These are phyloP conservation scores for Stachybotrys chlorohalonatus DNA, from an alignment of 2,329 filamentous ascomycete species.

Conservation along the genomic window DNA sequence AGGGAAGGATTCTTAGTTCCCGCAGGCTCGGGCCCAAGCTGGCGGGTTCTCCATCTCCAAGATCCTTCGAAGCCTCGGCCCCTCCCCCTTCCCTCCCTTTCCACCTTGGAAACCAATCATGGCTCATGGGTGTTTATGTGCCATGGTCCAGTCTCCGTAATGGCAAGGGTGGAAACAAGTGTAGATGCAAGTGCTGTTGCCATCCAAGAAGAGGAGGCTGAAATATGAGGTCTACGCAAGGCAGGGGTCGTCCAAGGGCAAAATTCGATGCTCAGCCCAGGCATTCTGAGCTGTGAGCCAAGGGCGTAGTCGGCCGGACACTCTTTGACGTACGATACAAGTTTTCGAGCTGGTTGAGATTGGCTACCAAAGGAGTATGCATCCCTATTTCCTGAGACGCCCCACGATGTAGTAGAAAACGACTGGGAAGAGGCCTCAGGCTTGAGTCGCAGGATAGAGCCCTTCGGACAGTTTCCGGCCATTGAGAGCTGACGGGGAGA, in stretches of 20 bases:
- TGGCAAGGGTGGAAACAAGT: too few species aligned
- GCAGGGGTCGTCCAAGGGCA: not conserved
- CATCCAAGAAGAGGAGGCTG: not conserved
- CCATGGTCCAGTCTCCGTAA: not conserved
- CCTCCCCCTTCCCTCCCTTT: too few species aligned
- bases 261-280: not conserved
- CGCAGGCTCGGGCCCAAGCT: not conserved
- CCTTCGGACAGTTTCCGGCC: not conserved
- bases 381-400: too few species aligned
- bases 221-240: not conserved
- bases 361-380: too few species aligned
- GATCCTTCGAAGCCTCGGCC: not conserved
- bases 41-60: not conserved
- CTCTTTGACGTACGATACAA: not conserved
- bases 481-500: not conserved
- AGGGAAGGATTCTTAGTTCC: not conserved
- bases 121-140: not conserved
- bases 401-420: not conserved
- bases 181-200: too few species aligned
- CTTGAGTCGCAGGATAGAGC: not conserved
- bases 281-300: not conserved
- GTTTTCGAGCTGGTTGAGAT: too few species aligned
- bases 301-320: not conserved
- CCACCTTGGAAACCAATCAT: not conserved
- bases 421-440: not conserved